Evolutionary conservation across 148 eudicot species (phyloP).

Genomic region (Euryodendron excelsum): DNA sequence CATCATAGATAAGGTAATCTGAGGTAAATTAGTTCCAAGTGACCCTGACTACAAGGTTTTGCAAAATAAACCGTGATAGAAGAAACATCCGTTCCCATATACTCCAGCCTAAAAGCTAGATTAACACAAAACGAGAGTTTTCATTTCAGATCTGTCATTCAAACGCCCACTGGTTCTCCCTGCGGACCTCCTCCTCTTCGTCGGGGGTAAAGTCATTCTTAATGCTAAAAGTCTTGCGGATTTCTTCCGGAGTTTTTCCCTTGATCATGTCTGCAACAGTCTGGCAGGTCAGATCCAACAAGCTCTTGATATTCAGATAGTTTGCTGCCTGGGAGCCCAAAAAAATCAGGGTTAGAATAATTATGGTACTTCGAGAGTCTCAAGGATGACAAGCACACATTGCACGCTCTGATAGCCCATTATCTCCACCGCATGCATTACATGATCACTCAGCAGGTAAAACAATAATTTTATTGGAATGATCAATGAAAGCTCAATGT

Average conservation of each 20-base stretch:
- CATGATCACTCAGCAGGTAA: not conserved
- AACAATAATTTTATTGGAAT: not conserved
- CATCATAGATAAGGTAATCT: not conserved
- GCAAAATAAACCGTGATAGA: not conserved
- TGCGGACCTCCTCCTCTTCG: slow-evolving; percentile 22
- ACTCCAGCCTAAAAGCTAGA: not conserved
- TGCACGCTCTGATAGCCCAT: not conserved
- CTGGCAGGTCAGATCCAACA: slow-evolving; percentile 23
- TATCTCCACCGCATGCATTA: not conserved
- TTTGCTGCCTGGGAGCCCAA: slow-evolving; percentile 16
- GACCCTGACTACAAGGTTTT: not conserved
- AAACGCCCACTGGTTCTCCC: slow-evolving; percentile 40
- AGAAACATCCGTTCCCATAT: not conserved
- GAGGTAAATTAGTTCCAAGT: slow-evolving; percentile 1
- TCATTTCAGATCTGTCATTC: slow-evolving; percentile 9
- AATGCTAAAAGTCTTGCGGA: slow-evolving; percentile 14
- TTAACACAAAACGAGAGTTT: not conserved
- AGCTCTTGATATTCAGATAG: slow-evolving; percentile 23
- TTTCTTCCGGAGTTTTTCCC: slow-evolving; percentile 19
- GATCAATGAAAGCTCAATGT: too few relatives aligned
- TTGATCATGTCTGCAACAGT: slow-evolving; percentile 21
- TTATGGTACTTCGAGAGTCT: not conserved
- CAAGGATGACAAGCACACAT: not conserved
- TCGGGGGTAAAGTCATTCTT: slow-evolving; percentile 19
- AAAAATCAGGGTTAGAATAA: not conserved